Percentiles rank a stretch among this genome's conserved stretches.
These are phyloP conservation scores for Plasmodium vivax DNA, from an alignment of 169 alveolate species.

Conservation along the genomic window DNA sequence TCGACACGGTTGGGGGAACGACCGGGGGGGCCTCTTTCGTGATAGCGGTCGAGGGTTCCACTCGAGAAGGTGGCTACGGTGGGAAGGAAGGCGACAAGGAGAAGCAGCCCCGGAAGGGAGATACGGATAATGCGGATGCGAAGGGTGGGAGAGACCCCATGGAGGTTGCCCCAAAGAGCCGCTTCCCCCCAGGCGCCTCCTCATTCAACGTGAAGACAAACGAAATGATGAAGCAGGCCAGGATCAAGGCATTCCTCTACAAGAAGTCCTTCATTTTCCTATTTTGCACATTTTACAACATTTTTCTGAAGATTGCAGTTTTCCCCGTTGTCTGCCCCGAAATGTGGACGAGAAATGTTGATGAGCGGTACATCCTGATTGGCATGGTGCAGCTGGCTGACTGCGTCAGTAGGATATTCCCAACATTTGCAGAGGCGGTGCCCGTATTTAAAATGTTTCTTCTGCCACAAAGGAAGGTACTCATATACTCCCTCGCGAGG, in stretches of 20 bases:
- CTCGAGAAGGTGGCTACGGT: neutral
- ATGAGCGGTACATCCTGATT: conserved; percentile 56
- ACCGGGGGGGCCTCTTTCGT: neutral
- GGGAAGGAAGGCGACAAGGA: neutral
- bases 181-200: neutral
- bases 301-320: conserved; percentile 39
- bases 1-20: neutral
- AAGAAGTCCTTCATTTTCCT: conserved; percentile 26
- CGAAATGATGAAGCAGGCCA: conserved; percentile 14
- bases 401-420: conserved; percentile 61
- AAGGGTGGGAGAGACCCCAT: neutral
- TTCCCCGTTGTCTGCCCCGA: conserved; percentile 74
- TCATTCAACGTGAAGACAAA: neutral
- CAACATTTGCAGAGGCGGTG: conserved; percentile 16
- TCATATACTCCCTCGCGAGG: conserved; percentile 44
- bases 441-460: conserved; percentile 10
- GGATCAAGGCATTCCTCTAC: conserved; percentile 19
- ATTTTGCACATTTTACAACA: conserved; percentile 57
- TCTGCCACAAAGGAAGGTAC: conserved; percentile 60
- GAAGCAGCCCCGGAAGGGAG: neutral
- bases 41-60: neutral
- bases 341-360: conserved; percentile 67
- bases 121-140: neutral
- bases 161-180: neutral
- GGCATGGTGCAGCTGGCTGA: conserved; percentile 70